phyloP scores from a whole-genome alignment of 192 early-diverging fungal genomes.

The Kickxella alabastrina region DNA sequence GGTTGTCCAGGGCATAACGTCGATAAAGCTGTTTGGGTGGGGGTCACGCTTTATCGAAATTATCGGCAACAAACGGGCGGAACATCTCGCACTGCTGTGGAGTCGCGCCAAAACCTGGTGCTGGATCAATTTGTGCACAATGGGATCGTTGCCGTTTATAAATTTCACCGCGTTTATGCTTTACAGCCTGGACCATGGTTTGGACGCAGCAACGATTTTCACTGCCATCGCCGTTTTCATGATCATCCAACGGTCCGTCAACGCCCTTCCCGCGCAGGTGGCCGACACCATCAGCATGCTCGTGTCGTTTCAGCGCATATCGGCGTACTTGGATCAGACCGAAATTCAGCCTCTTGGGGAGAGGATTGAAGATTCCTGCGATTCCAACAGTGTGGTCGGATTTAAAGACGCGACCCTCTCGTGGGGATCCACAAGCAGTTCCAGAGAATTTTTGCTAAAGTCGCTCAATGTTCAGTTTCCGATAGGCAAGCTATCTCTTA shows the following conservation, averaged over 20 bases:
- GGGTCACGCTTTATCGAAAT: conserved; percentile 67
- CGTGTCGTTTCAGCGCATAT: conserved; percentile 65
- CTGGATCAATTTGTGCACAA: conserved; percentile 56
- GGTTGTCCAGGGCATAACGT: conserved; percentile 75
- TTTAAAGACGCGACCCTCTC: conserved; percentile 31
- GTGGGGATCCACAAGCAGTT: conserved; percentile 5
- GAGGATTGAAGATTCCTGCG: not conserved
- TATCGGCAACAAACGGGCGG: conserved; percentile 58
- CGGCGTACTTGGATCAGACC: conserved; percentile 65
- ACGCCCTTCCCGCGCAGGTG: conserved; percentile 55
- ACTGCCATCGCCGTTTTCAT: conserved; percentile 71
- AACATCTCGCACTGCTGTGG: conserved; percentile 56
- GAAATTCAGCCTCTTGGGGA: conserved; percentile 56
- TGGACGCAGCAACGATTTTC: conserved; percentile 62
- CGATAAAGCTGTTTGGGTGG: conserved; percentile 92
- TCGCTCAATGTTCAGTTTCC: conserved; percentile 65
- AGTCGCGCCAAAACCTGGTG: conserved; percentile 47
- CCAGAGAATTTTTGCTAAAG: conserved; percentile 53
- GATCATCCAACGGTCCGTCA: conserved; percentile 60
- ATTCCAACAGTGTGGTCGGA: conserved; percentile 39
- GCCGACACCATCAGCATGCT: conserved; percentile 54
- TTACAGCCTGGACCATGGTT: conserved; percentile 56
- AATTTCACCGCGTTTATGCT: conserved; percentile 57
- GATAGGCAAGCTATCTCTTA: conserved; percentile 63
- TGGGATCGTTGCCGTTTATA: conserved; percentile 55